These are phyloP conservation scores for Fusarium torulosum DNA, from an alignment of 2,329 filamentous ascomycete genomes.

Conservation along the genomic window DNA sequence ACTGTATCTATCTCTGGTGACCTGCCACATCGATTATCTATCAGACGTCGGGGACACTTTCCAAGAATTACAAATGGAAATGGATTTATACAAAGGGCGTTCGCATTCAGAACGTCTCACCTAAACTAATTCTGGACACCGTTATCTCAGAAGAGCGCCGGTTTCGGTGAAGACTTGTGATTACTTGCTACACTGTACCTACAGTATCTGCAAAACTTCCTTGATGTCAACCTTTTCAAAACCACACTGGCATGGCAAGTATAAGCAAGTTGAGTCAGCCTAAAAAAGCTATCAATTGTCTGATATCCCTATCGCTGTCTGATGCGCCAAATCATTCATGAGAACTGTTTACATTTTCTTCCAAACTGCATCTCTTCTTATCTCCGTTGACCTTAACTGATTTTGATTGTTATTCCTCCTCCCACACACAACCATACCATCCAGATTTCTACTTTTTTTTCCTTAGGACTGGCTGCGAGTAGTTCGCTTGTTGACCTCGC, in stretches of 20 bases:
- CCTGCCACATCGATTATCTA: constrained; percentile 8
- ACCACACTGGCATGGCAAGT: not conserved
- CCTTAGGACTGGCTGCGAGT: constrained; percentile 68
- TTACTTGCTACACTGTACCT: not conserved
- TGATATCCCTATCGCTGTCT: constrained; percentile 35
- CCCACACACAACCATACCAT: constrained; percentile 8
- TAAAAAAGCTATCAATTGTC: constrained; percentile 33
- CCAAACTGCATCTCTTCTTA: constrained; percentile 24
- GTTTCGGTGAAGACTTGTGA: constrained; percentile 13
- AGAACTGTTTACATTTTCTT: constrained; percentile 41
- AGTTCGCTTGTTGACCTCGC: constrained; percentile 73
- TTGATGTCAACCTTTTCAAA: constrained; percentile 8
- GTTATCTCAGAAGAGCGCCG: constrained; percentile 13
- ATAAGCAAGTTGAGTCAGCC: constrained; percentile 11
- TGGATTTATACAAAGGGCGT: constrained; percentile 14
- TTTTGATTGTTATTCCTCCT: constrained; percentile 18
- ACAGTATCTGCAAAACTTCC: constrained; percentile 6
- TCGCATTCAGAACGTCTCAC: not conserved
- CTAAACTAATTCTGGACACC: not conserved
- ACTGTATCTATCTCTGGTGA: constrained; percentile 18
- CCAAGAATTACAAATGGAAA: constrained; percentile 1
- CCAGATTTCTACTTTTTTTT: not conserved
- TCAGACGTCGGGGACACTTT: constrained; percentile 16
- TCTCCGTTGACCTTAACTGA: constrained; percentile 10
- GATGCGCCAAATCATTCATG: constrained; percentile 39